Evolutionary conservation across 306 rosid genomes (phyloP).

Genomic region (Pyrus communis): DNA sequence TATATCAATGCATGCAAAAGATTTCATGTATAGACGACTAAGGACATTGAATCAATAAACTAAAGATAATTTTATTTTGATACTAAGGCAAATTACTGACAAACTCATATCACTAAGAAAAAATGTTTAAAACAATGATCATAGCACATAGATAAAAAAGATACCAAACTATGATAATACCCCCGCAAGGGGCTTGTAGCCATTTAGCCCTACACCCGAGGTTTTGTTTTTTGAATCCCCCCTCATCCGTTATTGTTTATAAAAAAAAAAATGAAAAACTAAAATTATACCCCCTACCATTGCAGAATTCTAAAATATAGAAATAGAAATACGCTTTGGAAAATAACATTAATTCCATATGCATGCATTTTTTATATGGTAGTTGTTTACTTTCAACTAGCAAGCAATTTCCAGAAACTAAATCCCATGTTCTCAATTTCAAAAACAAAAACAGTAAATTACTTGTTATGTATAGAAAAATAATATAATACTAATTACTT

Average conservation of each 20-base stretch:
- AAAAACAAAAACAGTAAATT: background rate
- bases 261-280: background rate
- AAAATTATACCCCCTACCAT: background rate
- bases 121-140: background rate
- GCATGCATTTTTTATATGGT: background rate
- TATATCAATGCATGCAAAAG: background rate
- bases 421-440: background rate
- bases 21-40: background rate
- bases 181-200: background rate
- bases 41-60: background rate
- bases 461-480: background rate
- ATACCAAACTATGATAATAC: background rate
- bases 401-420: background rate
- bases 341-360: background rate
- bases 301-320: background rate
- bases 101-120: background rate
- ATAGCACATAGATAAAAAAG: background rate
- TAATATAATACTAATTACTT: background rate
- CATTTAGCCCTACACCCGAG: background rate
- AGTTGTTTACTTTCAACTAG: background rate
- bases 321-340: background rate
- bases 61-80: background rate
- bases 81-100: background rate
- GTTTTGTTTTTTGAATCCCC: background rate
- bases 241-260: background rate